phyloP scores from a whole-genome alignment of 352 stramenopile genomes.

The Pythium angustatum region DNA sequence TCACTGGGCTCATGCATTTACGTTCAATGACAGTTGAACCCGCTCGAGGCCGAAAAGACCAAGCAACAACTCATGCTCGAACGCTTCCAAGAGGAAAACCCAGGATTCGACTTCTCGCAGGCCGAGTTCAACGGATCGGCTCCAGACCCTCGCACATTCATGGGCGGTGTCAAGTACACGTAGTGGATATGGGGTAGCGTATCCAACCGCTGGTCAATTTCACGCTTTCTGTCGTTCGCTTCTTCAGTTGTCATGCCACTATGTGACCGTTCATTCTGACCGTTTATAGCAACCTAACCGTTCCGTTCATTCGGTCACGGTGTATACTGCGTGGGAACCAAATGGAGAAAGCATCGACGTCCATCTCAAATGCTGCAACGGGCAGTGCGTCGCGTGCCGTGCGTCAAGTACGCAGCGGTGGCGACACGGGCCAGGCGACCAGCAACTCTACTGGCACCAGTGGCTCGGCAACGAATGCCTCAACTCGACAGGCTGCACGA shows the following conservation, averaged over 20 bases:
- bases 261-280: background rate
- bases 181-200: conserved; percentile 24
- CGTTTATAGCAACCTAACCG: background rate
- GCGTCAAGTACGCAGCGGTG: conserved; percentile 44
- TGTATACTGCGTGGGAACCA: too few relatives aligned
- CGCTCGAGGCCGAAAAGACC: conserved; percentile 90
- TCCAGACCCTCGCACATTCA: conserved; percentile 96
- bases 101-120: conserved; percentile 98
- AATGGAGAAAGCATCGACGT: conserved; percentile 20
- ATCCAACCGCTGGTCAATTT: background rate
- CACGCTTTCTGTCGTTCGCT: background rate
- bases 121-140: conserved; percentile 96
- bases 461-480: background rate
- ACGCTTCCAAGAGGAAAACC: conserved; percentile 98
- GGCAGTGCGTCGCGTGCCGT: conserved; percentile 28
- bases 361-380: conserved; percentile 29
- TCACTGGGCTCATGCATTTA: background rate
- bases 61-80: conserved; percentile 98
- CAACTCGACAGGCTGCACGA: conserved; percentile 2
- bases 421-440: conserved; percentile 27
- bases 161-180: conserved; percentile 94
- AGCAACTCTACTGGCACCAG: conserved; percentile 22
- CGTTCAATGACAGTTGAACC: conserved; percentile 58
- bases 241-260: conserved; percentile 6
- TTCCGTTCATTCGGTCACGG: background rate